Evolutionary conservation across 805 yeast species (phyloP).

Genomic region (Nadsonia fulvescens): DNA sequence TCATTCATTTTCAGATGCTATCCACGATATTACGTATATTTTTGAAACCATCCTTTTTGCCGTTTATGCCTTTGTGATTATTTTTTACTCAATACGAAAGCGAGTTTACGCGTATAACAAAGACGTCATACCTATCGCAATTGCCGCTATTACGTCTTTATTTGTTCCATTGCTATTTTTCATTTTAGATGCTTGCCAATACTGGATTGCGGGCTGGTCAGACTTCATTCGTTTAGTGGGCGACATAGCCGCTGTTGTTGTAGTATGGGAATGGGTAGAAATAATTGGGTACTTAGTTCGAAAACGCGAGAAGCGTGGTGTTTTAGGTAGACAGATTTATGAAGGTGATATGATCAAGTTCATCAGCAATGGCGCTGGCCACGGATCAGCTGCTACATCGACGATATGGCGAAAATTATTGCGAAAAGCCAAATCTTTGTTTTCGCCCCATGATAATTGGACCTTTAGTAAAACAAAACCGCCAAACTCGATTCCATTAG

Average conservation of each 20-base stretch:
- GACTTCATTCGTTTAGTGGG: conserved; percentile 27
- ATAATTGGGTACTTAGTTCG: conserved; percentile 34
- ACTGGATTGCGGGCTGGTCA: conserved; percentile 32
- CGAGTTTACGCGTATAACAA: conserved; percentile 28
- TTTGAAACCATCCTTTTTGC: conserved; percentile 18
- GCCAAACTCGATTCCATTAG: too few relatives aligned
- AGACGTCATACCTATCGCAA: conserved; percentile 30
- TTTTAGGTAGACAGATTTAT: conserved; percentile 42
- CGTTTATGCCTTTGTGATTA: conserved; percentile 18
- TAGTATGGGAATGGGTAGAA: conserved; percentile 51
- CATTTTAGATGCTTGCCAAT: conserved; percentile 21
- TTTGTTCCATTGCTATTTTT: conserved; percentile 22
- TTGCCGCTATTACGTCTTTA: conserved; percentile 25
- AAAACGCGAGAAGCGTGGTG: conserved; percentile 33
- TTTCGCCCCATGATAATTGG: too few relatives aligned
- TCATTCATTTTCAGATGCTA: conserved; percentile 17
- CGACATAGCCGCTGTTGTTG: conserved; percentile 31
- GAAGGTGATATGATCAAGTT: conserved; percentile 18
- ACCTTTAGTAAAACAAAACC: too few relatives aligned
- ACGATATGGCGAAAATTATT: too few relatives aligned
- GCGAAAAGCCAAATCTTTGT: too few relatives aligned
- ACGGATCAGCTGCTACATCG: too few relatives aligned
- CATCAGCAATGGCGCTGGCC: conserved; percentile 5
- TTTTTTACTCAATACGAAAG: conserved; percentile 24
- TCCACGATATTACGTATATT: conserved; percentile 17